Evolutionary conservation across 208 protist genomes (phyloP).

Genomic region (Trypanosoma caninum): DNA sequence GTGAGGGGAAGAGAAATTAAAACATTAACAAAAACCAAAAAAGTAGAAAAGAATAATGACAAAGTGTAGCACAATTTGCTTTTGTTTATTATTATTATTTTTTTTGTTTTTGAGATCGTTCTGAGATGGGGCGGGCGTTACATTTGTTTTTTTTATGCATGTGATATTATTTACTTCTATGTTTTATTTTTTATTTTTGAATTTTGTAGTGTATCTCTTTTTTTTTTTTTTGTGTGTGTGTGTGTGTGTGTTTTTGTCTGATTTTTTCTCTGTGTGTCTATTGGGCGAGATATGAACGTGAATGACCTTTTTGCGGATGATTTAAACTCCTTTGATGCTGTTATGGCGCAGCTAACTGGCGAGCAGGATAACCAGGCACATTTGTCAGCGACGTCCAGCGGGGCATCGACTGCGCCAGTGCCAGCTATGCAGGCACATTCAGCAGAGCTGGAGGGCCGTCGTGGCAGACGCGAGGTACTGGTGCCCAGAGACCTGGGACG

Average conservation of each 20-base stretch:
- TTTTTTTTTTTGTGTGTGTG: slow-evolving; percentile 6
- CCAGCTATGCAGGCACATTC: too few species aligned
- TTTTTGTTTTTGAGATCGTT: background rate
- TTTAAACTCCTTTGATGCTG: slow-evolving; percentile 30
- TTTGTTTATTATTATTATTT: background rate
- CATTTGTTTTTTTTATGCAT: background rate
- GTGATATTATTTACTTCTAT: background rate
- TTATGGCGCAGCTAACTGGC: slow-evolving; percentile 23
- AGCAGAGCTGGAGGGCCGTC: slow-evolving; percentile 7
- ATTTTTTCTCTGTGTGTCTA: background rate
- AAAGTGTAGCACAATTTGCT: background rate
- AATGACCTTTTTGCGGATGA: slow-evolving; percentile 70
- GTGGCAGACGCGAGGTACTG: slow-evolving; percentile 9
- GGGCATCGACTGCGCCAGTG: background rate
- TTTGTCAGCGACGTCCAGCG: background rate
- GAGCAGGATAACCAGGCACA: background rate
- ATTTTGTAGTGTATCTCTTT: slow-evolving; percentile 9
- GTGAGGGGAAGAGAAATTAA: too few species aligned
- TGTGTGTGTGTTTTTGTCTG: background rate
- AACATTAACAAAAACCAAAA: too few species aligned
- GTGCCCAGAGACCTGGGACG: background rate
- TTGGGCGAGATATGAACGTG: slow-evolving; percentile 46
- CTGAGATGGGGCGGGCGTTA: too few species aligned
- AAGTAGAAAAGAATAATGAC: background rate
- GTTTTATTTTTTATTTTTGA: background rate